A percentile compares a stretch with the other conserved stretches of the same genome.
Evolutionary conservation across 495 filamentous ascomycete genomes (phyloP).

Genomic region (Aspergillus bertholletiae): DNA sequence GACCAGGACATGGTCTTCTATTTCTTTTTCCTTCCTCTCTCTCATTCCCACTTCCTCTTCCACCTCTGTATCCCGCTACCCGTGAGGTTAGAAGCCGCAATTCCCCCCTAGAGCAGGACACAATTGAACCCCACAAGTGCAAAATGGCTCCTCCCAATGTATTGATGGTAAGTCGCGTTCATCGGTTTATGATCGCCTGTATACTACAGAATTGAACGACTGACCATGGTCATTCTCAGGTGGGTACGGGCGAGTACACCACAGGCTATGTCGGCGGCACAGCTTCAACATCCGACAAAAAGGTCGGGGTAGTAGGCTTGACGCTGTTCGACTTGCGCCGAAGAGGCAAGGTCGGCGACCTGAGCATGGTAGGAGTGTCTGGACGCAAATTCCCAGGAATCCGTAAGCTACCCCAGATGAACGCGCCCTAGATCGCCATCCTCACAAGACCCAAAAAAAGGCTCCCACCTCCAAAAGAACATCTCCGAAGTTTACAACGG

Average conservation of each 20-base stretch:
- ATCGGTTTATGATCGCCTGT: neutral
- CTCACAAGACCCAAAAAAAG: slow-evolving; percentile 30
- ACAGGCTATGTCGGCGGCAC: slow-evolving; percentile 82
- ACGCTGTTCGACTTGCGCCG: slow-evolving; percentile 86
- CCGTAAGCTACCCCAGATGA: slow-evolving; percentile 54
- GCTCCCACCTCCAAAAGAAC: slow-evolving; percentile 83
- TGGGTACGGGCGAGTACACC: slow-evolving; percentile 94
- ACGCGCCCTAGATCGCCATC: no score
- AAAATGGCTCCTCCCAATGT: slow-evolving; percentile 76
- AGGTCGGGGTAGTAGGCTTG: slow-evolving; percentile 87
- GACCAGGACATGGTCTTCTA: neutral
- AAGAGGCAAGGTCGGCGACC: slow-evolving; percentile 79
- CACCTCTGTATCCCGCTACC: no score
- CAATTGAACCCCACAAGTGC: neutral
- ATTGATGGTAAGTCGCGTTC: slow-evolving; percentile 63
- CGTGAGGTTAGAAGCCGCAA: neutral
- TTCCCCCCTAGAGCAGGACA: neutral
- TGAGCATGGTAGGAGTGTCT: slow-evolving; percentile 87
- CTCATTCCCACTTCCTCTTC: no score
- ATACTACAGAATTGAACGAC: slow-evolving; percentile 15
- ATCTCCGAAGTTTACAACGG: slow-evolving; percentile 84
- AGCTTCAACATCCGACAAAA: slow-evolving; percentile 81
- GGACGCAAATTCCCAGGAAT: slow-evolving; percentile 89
- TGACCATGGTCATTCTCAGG: slow-evolving; percentile 36
- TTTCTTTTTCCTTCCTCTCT: slow-evolving; percentile 7